These are phyloP conservation scores for Daldinia decipiens DNA, from an alignment of 495 filamentous ascomycete genomes.

Conservation along the genomic window DNA sequence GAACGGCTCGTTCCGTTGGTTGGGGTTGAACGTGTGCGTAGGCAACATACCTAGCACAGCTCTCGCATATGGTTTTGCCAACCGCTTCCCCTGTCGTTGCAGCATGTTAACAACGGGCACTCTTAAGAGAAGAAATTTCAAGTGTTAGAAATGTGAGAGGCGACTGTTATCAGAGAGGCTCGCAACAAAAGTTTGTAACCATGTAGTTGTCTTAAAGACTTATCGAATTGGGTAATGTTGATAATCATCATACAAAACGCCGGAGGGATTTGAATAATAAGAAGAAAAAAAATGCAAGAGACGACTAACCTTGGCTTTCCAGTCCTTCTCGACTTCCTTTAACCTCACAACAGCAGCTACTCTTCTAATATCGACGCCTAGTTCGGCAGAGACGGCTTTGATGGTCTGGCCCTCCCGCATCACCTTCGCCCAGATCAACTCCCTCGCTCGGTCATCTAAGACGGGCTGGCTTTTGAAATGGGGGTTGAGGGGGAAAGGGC, in stretches of 20 bases:
- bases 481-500: conserved; percentile 81
- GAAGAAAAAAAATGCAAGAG: conserved; percentile 22
- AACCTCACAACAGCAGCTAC: conserved; percentile 90
- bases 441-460: conserved; percentile 77
- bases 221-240: conserved; percentile 79
- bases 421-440: conserved; percentile 77
- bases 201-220: conserved; percentile 97
- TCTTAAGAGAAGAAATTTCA: conserved; percentile 12
- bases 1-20: conserved; percentile 57
- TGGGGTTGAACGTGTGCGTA: conserved; percentile 46
- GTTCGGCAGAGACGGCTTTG: conserved; percentile 78
- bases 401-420: conserved; percentile 72
- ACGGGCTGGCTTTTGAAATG: conserved; percentile 77
- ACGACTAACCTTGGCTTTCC: conserved; percentile 71
- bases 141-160: conserved; percentile 18
- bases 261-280: conserved; percentile 27
- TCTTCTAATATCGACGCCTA: conserved; percentile 83
- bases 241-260: conserved; percentile 59
- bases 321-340: conserved; percentile 85
- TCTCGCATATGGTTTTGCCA: conserved; percentile 78
- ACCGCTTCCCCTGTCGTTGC: conserved; percentile 72
- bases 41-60: conserved; percentile 87
- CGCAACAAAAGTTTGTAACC: conserved; percentile 73
- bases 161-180: conserved; percentile 57
- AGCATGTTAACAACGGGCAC: conserved; percentile 13